A percentile compares a stretch with the other conserved stretches of the same genome.
phyloP scores from a whole-genome alignment of 768 basidiomycete genomes.

The Leccinum boreale region DNA sequence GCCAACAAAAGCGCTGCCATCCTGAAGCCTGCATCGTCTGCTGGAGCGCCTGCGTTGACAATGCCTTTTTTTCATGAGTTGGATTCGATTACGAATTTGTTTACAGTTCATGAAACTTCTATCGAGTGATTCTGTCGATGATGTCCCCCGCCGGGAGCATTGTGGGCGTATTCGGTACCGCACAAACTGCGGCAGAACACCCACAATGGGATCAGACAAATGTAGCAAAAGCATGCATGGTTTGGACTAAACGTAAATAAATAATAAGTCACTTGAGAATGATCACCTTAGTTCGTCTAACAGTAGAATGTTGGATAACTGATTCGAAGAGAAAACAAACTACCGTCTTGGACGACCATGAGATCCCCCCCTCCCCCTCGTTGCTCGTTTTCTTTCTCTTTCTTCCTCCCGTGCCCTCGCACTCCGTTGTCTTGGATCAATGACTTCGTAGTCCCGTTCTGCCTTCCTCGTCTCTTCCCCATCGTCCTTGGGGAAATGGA shows the following conservation, averaged over 20 bases:
- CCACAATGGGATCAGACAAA: neutral
- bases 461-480: slow-evolving; percentile 73
- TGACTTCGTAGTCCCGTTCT: slow-evolving; percentile 85
- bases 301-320: neutral
- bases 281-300: no score
- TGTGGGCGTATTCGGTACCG: neutral
- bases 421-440: slow-evolving; percentile 73
- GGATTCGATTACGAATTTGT: neutral
- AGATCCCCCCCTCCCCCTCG: slow-evolving; percentile 21
- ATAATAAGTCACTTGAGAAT: no score
- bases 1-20: slow-evolving; percentile 1
- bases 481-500: slow-evolving; percentile 78
- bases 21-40: neutral
- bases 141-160: neutral
- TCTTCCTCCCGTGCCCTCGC: slow-evolving; percentile 80
- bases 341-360: slow-evolving; percentile 23
- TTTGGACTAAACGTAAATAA: no score
- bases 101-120: neutral
- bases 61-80: neutral
- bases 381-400: slow-evolving; percentile 52
- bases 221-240: no score
- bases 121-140: no score
- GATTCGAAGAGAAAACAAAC: neutral
- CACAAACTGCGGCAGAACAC: neutral
- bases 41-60: neutral